Evolutionary conservation across 148 eudicot species (phyloP), one percentile per base, ranked within the genome.

Genomic region (Camellia japonica): DNA sequence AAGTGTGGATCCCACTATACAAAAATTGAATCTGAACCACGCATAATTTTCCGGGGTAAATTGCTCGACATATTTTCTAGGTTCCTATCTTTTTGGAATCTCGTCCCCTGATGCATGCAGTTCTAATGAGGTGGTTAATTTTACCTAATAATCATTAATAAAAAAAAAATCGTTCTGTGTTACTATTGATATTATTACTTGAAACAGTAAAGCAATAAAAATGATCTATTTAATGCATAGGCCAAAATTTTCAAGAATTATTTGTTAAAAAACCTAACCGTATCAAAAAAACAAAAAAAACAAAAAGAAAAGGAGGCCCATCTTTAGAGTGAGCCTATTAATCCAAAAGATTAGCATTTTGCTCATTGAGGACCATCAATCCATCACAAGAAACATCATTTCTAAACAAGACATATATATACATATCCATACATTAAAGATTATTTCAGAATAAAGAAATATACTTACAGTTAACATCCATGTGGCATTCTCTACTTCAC

Each of bases 381-480:
- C 10, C 10, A 68, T 68, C 71, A 43, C 43, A 69, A 52, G 13
- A 49, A 30, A n/a, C 15, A 19, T 20, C 41, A 71, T 2, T 69
- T 18, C 73, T 51, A 38, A 81, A 75, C 38, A 42, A 42, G 66
- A 59, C 2, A 41, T 41, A 19, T 56, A 42, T 6, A 16, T 51
- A 56, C 14, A 7, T 12, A 59, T 30, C 52, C 46, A 30, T 38
- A 4, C 44, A 52, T 60, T 51, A 3, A 61, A 60, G 58, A 72
- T 14, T 10, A 23, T 64, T 74, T 30, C n/a, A 58, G 23, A 71
- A 9, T 70, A 74, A 43, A 61, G 47, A 47, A 38, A 79, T n/a
- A 73, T 63, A 89, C 97, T 91, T 84, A 93, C 97, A 65, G 97
- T 93, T 43, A 93, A 86, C 97, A 93, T 93, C 97, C 97, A 93